Percentiles rank a stretch among this genome's conserved stretches.
Evolutionary conservation across 768 basidiomycete genomes (phyloP).

Genomic region (Lactifluus pinguis): DNA sequence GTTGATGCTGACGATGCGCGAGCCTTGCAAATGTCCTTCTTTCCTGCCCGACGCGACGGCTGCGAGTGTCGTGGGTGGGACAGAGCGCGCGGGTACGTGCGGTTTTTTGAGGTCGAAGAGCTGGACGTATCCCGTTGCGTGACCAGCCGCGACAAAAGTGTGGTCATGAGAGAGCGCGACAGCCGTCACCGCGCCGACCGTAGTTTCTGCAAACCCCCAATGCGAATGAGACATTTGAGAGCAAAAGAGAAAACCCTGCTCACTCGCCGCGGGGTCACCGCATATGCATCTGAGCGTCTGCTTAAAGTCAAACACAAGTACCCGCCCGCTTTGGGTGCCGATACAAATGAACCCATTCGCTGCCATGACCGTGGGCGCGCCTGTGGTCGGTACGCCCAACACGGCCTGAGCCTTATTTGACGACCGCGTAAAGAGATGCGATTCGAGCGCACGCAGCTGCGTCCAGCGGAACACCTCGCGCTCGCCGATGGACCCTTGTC

Average conservation of each 20-base stretch:
- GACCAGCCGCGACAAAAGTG: constrained; percentile 86
- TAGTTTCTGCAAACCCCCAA: constrained; percentile 36
- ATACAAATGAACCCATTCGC: constrained; percentile 86
- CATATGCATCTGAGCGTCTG: constrained; percentile 77
- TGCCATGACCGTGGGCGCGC: constrained; percentile 70
- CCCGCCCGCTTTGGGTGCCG: constrained; percentile 72
- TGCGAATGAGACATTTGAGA: neutral
- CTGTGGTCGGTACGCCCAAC: constrained; percentile 48
- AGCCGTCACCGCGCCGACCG: constrained; percentile 74
- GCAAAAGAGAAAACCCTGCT: neutral
- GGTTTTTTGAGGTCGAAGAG: constrained; percentile 75
- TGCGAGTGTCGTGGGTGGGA: constrained; percentile 57
- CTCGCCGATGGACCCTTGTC: constrained; percentile 21
- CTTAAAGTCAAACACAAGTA: constrained; percentile 83
- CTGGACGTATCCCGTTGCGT: constrained; percentile 75
- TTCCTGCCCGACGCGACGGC: constrained; percentile 69
- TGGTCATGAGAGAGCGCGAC: constrained; percentile 88
- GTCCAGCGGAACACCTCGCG: constrained; percentile 75
- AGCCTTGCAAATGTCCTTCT: constrained; percentile 78
- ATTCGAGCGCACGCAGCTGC: constrained; percentile 46
- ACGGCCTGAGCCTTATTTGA: constrained; percentile 54
- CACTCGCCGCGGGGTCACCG: constrained; percentile 60
- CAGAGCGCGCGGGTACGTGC: constrained; percentile 55
- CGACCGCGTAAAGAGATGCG: constrained; percentile 44
- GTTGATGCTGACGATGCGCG: constrained; percentile 69